A percentile compares a stretch with the other conserved stretches of the same genome.
These are phyloP conservation scores for Echria macrotheca DNA, from an alignment of 495 filamentous ascomycete species.

Conservation along the genomic window DNA sequence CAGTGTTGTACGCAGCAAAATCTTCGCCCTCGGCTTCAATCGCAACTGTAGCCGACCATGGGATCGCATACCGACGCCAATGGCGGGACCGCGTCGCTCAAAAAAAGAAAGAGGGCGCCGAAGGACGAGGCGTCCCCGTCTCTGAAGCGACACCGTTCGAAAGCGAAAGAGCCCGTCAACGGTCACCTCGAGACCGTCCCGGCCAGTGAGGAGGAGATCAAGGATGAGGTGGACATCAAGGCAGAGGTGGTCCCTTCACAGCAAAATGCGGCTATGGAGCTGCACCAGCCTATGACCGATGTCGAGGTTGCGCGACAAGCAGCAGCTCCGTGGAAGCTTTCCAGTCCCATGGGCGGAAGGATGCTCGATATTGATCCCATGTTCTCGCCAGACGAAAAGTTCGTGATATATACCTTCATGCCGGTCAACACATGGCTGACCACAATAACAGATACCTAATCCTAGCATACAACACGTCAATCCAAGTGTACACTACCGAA, in stretches of 20 bases:
- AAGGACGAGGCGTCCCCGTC: conserved; percentile 24
- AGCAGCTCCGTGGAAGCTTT: conserved; percentile 48
- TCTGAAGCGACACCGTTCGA: conserved; percentile 28
- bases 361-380: conserved; percentile 71
- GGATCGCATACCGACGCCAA: conserved; percentile 19
- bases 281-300: no score
- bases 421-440: no score
- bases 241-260: no score
- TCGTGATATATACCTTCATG: conserved; percentile 33
- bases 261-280: no score
- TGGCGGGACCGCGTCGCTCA: conserved; percentile 28
- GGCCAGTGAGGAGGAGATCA: neutral
- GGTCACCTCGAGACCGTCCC: neutral
- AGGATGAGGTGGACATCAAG: neutral
- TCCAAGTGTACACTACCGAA: conserved; percentile 75
- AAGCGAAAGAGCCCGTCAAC: conserved; percentile 13
- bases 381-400: conserved; percentile 79
- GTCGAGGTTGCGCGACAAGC: no score
- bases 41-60: no score
- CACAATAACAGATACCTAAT: conserved; percentile 72
- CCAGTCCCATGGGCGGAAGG: conserved; percentile 58
- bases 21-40: no score
- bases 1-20: no score
- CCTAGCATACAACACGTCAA: conserved; percentile 51
- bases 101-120: conserved; percentile 28